Conservation (phyloP, 805 yeast genomes). For the Nakazawaea wickerhamii region DNA sequence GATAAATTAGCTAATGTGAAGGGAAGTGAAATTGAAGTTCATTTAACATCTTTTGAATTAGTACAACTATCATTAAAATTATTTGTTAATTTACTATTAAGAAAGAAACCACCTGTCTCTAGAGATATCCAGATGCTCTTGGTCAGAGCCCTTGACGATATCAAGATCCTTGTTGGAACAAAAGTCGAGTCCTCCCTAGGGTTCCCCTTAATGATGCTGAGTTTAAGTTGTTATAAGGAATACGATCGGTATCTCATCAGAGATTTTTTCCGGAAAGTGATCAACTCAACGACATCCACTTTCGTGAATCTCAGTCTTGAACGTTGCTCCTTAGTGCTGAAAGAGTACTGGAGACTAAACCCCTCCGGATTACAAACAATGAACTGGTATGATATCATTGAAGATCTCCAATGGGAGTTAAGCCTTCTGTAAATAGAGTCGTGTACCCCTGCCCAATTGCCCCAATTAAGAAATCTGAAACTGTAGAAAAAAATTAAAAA, state of each 20-base stretch:
- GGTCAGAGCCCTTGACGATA: slow-evolving; percentile 13
- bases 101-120: slow-evolving; percentile 14
- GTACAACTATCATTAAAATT: slow-evolving; percentile 23
- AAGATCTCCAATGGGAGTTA: slow-evolving; percentile 9
- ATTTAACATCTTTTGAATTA: slow-evolving; percentile 32
- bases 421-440: slow-evolving; percentile 2
- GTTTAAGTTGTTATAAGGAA: slow-evolving; percentile 22
- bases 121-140: slow-evolving; percentile 26
- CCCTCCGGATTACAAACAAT: not conserved
- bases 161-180: slow-evolving; percentile 29
- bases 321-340: not conserved
- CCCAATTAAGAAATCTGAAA: not conserved
- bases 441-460: not conserved
- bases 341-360: slow-evolving; percentile 8
- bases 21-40: slow-evolving; percentile 23
- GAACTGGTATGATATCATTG: slow-evolving; percentile 6
- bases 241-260: slow-evolving; percentile 3
- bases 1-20: slow-evolving; percentile 3
- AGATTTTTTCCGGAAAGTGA: not conserved
- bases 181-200: slow-evolving; percentile 27
- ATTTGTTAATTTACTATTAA: slow-evolving; percentile 21
- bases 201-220: slow-evolving; percentile 33
- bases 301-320: not conserved
- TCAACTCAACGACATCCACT: not conserved
- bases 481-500: not conserved